Conservation (phyloP, 2,329 filamentous ascomycete genomes). For the Cladorrhinum sp. region DNA sequence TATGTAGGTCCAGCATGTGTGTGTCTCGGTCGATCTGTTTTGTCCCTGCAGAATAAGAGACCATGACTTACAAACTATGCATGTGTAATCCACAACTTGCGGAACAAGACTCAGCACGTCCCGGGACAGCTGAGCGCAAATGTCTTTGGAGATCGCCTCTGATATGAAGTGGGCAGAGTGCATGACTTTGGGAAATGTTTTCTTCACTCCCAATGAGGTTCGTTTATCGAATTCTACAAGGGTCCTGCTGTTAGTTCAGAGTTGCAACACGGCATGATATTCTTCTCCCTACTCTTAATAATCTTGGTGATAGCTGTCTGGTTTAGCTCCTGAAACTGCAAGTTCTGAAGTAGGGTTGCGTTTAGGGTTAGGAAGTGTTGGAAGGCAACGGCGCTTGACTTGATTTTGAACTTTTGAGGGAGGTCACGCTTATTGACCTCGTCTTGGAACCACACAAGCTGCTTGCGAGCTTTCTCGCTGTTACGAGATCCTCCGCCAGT, state of each 20-base stretch:
- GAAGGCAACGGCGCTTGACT: slow-evolving; percentile 63
- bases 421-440: slow-evolving; percentile 61
- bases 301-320: slow-evolving; percentile 76
- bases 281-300: slow-evolving; percentile 66
- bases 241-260: not conserved
- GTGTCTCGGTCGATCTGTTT: not conserved
- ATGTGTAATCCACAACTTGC: slow-evolving; percentile 72
- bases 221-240: slow-evolving; percentile 76
- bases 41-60: not conserved
- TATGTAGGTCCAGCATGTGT: not conserved
- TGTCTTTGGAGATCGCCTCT: slow-evolving; percentile 67
- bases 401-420: slow-evolving; percentile 60
- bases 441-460: slow-evolving; percentile 70
- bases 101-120: slow-evolving; percentile 73
- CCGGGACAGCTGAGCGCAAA: slow-evolving; percentile 71
- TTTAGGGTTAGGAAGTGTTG: slow-evolving; percentile 71
- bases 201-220: slow-evolving; percentile 68
- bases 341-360: slow-evolving; percentile 68
- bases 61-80: slow-evolving; percentile 24
- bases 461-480: slow-evolving; percentile 62
- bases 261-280: not conserved
- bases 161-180: slow-evolving; percentile 60
- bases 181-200: slow-evolving; percentile 59
- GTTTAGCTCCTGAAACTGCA: slow-evolving; percentile 85
- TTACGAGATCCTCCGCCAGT: slow-evolving; percentile 65